Percentiles rank a stretch among this genome's conserved stretches.
phyloP scores from a whole-genome alignment of 2,329 filamentous ascomycete species.

The Mycogone perniciosa region DNA sequence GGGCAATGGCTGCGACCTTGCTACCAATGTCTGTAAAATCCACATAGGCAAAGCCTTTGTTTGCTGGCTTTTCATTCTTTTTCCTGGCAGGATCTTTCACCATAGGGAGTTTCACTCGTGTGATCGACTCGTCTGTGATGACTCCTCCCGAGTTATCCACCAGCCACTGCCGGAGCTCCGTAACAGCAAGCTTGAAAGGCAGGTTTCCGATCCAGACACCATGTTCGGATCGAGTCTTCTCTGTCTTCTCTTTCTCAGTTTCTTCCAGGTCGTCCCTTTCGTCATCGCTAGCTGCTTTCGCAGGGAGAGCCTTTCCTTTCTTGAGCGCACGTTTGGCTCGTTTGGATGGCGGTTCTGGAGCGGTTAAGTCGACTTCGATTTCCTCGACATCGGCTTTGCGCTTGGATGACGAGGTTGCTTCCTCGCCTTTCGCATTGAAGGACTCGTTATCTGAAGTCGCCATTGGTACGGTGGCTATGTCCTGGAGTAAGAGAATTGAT shows the following conservation, averaged over 20 bases:
- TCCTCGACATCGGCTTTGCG: conserved; percentile 65
- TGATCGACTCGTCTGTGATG: conserved; percentile 66
- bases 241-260: conserved; percentile 34
- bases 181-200: conserved; percentile 70
- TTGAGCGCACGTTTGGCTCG: conserved; percentile 85
- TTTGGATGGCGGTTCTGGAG: conserved; percentile 94
- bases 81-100: conserved; percentile 42
- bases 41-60: conserved; percentile 94
- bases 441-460: conserved; percentile 11
- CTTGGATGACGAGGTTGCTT: conserved; percentile 39
- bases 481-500: background rate
- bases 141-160: conserved; percentile 60
- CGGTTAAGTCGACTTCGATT: conserved; percentile 81
- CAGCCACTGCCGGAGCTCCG: conserved; percentile 75
- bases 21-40: conserved; percentile 72
- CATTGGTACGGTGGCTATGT: conserved; percentile 7
- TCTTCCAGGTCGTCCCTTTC: conserved; percentile 29
- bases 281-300: conserved; percentile 32
- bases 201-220: conserved; percentile 97
- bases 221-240: conserved; percentile 64
- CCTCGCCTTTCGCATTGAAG: conserved; percentile 4
- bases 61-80: conserved; percentile 38
- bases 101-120: conserved; percentile 73
- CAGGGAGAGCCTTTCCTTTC: conserved; percentile 61
- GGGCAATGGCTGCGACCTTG: conserved; percentile 68